Conservation (phyloP, 2,329 filamentous ascomycete genomes). For the Metarhizium brunneum region DNA sequence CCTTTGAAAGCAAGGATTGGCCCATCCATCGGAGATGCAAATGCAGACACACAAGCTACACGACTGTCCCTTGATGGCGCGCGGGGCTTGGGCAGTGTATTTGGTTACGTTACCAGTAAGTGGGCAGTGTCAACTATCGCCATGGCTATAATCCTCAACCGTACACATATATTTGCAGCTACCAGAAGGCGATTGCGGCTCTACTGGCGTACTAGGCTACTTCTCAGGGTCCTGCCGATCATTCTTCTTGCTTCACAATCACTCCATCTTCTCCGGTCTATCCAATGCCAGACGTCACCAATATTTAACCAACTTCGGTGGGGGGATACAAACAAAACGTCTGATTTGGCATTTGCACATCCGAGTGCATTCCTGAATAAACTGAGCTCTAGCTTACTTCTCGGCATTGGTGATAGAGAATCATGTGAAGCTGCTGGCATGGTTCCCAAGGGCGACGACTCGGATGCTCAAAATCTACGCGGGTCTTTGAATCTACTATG, state of each 20-base stretch:
- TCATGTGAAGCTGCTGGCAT: constrained; percentile 72
- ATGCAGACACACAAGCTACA: constrained; percentile 20
- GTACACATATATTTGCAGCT: constrained; percentile 88
- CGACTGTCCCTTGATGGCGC: constrained; percentile 48
- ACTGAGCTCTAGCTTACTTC: constrained; percentile 61
- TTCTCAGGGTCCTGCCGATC: constrained; percentile 63
- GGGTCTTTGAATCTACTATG: constrained; percentile 73
- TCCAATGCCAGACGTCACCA: constrained; percentile 83
- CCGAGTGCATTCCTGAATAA: constrained; percentile 62
- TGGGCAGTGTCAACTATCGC: constrained; percentile 87
- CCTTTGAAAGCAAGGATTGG: not conserved
- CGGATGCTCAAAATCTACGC: constrained; percentile 42
- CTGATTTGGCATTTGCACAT: constrained; percentile 60
- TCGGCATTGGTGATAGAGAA: constrained; percentile 63
- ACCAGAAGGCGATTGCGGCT: constrained; percentile 73
- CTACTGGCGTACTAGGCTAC: constrained; percentile 60
- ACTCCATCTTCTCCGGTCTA: constrained; percentile 64
- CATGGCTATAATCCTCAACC: constrained; percentile 79
- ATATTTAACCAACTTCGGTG: constrained; percentile 62
- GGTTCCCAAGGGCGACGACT: constrained; percentile 45
- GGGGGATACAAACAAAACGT: constrained; percentile 54
- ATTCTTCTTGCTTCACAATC: constrained; percentile 61
- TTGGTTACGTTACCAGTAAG: constrained; percentile 82
- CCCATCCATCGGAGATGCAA: not conserved
- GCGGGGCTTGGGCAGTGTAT: constrained; percentile 73